Base-by-base conservation (phyloP, 2,329 filamentous ascomycete genomes). In the Fusarium verrucosum region DNA sequence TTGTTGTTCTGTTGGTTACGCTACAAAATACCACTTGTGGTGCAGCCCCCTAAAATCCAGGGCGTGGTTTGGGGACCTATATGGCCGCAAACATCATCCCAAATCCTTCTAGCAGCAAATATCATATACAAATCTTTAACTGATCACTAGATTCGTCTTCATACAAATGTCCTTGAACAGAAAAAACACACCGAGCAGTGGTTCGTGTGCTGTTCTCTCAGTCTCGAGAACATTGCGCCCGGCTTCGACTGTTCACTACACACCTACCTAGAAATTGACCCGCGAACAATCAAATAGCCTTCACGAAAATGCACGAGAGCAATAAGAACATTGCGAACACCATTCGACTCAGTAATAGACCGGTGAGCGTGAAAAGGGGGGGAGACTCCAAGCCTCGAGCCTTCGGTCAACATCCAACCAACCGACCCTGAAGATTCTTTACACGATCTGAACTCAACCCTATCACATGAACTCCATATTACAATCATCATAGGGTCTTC, bases 11-110 rank as follows among this genome's bases (percentile, higher is more conserved):
- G 17, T 14, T 43, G 10, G 14, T 22, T 16, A 20, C 32, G 46
- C 22, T 42, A 32, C 16, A 25, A 17, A 33, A 30, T 30, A 19
- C n/a, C 36, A 22, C 16, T 30, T 23, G 42, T 33, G 32, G 32
- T n/a, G 19, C n/a, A n/a, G 36, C 54, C 38, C n/a, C 41, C 54
- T 53, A 35, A 35, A 52, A n/a, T 41, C 4, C 20, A 53, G 46
- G 36, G 46, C 32, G 20, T 37, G 40, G 26, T 43, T 45, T 26
- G 41, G 55, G 35, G 45, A 19, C 7, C 25, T n/a, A 23, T 10
- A 19, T 10, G 17, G n/a, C 23, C 13, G 55, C 57, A 60, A 60
- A 52, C 55, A 54, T 23, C 17, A 23, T 16, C 3, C 11, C 35
- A 50, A 19, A 6, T 5, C 10, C 17, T n/a, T 19, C 7, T 20